Evolutionary conservation across 768 basidiomycete species (phyloP).

Genomic region (Phylloporus scabripes): DNA sequence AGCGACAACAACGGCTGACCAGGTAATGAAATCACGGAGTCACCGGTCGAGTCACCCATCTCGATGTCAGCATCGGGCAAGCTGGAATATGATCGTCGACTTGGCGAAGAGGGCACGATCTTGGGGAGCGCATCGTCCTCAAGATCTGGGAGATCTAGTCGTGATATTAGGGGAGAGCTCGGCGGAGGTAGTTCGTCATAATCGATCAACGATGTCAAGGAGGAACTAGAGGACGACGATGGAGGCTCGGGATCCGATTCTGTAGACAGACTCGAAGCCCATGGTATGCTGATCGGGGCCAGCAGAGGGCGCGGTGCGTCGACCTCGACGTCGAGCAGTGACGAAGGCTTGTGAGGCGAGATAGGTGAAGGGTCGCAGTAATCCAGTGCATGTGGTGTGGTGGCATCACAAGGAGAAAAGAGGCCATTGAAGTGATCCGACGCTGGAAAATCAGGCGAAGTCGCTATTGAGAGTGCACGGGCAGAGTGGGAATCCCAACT

Average conservation of each 20-base stretch:
- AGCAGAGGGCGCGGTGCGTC: conserved; percentile 15
- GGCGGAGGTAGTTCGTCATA: conserved; percentile 18
- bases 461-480: conserved; percentile 8
- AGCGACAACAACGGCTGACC: conserved; percentile 31
- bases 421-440: conserved; percentile 14
- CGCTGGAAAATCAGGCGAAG: conserved; percentile 15
- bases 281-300: conserved; percentile 22
- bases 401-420: conserved; percentile 14
- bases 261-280: conserved; percentile 9
- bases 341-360: conserved; percentile 14
- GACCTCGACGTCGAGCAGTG: conserved; percentile 24
- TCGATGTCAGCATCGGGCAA: conserved; percentile 30
- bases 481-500: conserved; percentile 24
- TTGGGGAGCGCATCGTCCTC: conserved; percentile 22
- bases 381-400: conserved; percentile 11
- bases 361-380: conserved; percentile 11
- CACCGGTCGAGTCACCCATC: conserved; percentile 15
- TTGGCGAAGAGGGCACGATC: conserved; percentile 26
- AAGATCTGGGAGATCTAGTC: conserved; percentile 28
- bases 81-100: conserved; percentile 23
- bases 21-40: conserved; percentile 15
- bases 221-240: conserved; percentile 9
- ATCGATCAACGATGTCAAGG: conserved; percentile 22
- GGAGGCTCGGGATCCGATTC: conserved; percentile 15
- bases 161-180: conserved; percentile 30